These are phyloP conservation scores for Phytophthora crassamura DNA, from an alignment of 352 stramenopile genomes.

Conservation along the genomic window DNA sequence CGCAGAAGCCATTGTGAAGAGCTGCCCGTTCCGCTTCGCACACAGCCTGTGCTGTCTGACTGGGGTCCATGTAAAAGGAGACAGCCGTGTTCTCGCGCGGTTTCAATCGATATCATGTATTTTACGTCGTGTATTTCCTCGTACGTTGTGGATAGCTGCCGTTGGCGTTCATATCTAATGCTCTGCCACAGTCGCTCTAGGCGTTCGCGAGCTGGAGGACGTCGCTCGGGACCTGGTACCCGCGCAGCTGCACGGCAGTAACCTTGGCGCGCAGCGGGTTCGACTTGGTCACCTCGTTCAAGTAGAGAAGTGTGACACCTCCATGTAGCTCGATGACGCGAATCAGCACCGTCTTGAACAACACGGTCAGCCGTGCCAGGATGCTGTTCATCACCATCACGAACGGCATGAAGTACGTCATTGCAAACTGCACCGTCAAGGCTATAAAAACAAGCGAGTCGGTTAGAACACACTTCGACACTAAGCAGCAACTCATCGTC, in stretches of 20 bases:
- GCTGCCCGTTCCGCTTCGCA: conserved; percentile 21
- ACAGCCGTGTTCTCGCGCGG: conserved; percentile 9
- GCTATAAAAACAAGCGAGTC: conserved; percentile 29
- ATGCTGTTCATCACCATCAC: conserved; percentile 81
- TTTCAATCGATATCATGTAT: conserved; percentile 43
- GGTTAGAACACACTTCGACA: conserved; percentile 2
- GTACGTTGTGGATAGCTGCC: conserved; percentile 1
- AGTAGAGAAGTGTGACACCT: conserved; percentile 71
- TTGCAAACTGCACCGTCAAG: conserved; percentile 74
- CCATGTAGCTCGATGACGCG: conserved; percentile 71
- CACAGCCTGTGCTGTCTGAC: conserved; percentile 14
- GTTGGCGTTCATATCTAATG: conserved; percentile 8
- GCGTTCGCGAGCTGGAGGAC: conserved; percentile 65
- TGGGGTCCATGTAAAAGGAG: conserved; percentile 10
- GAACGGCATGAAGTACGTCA: conserved; percentile 92
- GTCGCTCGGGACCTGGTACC: conserved; percentile 61
- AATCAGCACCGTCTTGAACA: conserved; percentile 71
- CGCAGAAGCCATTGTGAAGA: conserved; percentile 11
- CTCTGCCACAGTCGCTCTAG: conserved; percentile 29
- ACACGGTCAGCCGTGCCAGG: conserved; percentile 61
- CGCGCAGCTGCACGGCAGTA: conserved; percentile 72
- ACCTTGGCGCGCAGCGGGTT: conserved; percentile 81
- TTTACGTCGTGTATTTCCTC: conserved; percentile 34
- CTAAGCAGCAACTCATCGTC: neutral
- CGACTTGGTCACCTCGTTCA: conserved; percentile 81